phyloP scores from a whole-genome alignment of 2,329 filamentous ascomycete genomes.

The Mycosphaerelloides madeirae region DNA sequence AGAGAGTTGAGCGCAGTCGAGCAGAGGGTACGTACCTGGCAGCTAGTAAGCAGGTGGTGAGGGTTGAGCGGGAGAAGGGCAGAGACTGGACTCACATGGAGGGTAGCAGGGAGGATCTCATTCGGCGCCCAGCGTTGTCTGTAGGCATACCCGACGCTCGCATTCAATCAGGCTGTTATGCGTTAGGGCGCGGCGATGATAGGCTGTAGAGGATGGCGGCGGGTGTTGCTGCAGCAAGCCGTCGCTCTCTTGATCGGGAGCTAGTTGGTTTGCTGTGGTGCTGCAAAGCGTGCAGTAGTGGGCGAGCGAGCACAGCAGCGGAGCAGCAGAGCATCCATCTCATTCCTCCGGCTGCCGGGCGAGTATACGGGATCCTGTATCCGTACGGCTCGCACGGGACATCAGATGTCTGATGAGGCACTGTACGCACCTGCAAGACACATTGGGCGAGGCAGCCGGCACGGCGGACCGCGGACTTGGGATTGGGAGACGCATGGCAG shows the following conservation, averaged over 20 bases:
- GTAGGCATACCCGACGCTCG: too few relatives aligned
- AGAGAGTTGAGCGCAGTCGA: not conserved
- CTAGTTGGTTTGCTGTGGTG: not conserved
- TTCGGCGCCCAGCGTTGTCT: slow-evolving; percentile 16
- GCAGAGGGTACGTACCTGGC: slow-evolving; percentile 6
- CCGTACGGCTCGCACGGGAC: too few relatives aligned
- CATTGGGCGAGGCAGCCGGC: not conserved
- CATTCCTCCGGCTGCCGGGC: too few relatives aligned
- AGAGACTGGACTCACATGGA: not conserved
- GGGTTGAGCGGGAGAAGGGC: not conserved
- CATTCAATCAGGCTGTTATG: slow-evolving; percentile 10
- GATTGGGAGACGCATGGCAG: not conserved
- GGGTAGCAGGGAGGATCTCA: slow-evolving; percentile 5
- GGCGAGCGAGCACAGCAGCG: not conserved
- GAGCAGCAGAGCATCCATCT: not conserved
- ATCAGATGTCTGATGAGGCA: too few relatives aligned
- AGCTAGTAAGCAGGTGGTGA: slow-evolving; percentile 3
- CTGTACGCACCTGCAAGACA: too few relatives aligned
- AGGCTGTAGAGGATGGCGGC: slow-evolving; percentile 2
- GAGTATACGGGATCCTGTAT: too few relatives aligned
- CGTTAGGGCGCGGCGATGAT: slow-evolving; percentile 9
- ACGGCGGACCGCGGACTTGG: slow-evolving; percentile 2
- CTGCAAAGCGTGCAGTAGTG: too few relatives aligned
- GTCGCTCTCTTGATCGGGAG: not conserved
- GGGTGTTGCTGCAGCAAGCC: slow-evolving; percentile 3